phyloP scores from a whole-genome alignment of 768 basidiomycete genomes.

The Boletus barrowsii region DNA sequence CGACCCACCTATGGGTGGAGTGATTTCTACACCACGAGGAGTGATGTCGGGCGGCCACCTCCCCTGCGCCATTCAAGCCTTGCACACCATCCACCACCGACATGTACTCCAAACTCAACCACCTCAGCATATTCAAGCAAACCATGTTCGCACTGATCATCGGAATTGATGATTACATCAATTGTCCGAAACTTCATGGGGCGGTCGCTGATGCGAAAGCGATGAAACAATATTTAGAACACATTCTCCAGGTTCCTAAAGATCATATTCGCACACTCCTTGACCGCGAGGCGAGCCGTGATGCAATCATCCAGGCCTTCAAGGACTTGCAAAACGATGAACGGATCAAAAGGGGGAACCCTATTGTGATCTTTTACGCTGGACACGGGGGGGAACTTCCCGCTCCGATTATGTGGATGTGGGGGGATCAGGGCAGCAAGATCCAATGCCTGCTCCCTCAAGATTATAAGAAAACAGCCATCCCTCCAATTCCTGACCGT shows the following conservation, averaged over 20 bases:
- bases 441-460: constrained; percentile 31
- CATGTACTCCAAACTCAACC: not conserved
- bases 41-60: not conserved
- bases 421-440: constrained; percentile 3
- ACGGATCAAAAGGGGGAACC: constrained; percentile 32
- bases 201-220: constrained; percentile 41
- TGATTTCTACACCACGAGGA: not conserved
- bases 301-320: constrained; percentile 31
- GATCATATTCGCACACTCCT: constrained; percentile 37
- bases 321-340: constrained; percentile 23
- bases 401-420: constrained; percentile 22
- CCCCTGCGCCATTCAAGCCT: not conserved
- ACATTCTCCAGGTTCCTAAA: constrained; percentile 29
- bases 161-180: constrained; percentile 40
- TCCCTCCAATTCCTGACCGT: constrained; percentile 41
- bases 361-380: constrained; percentile 44
- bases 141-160: constrained; percentile 41
- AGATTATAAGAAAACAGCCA: constrained; percentile 11
- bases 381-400: constrained; percentile 43
- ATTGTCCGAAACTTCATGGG: constrained; percentile 31
- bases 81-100: not conserved
- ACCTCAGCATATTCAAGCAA: not conserved
- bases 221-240: constrained; percentile 34
- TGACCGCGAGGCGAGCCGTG: constrained; percentile 36
- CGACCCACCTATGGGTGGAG: not conserved